A percentile compares a stretch with the other conserved stretches of the same genome.
Conservation (phyloP, 2,329 filamentous ascomycete species). For the Colletotrichum scovillei region DNA sequence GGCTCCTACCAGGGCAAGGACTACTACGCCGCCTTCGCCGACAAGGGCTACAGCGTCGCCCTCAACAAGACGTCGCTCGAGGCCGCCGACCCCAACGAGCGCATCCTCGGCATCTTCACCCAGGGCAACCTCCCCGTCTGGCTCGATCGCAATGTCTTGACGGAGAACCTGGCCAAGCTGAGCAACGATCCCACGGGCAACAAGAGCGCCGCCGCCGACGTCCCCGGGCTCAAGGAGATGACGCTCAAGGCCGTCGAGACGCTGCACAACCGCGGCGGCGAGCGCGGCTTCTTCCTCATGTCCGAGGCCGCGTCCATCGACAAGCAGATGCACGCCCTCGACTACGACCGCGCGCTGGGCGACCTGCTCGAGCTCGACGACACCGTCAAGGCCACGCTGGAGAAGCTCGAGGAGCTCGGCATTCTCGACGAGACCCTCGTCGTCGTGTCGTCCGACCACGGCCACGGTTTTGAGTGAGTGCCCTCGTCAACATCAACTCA, state of each 20-base stretch:
- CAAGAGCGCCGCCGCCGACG: conserved; percentile 73
- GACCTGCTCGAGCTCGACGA: conserved; percentile 89
- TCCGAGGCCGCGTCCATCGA: conserved; percentile 87
- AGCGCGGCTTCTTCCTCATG: conserved; percentile 89
- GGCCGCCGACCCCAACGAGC: conserved; percentile 65
- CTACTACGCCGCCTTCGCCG: conserved; percentile 82
- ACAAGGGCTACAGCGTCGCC: conserved; percentile 78
- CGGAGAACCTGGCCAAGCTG: conserved; percentile 72
- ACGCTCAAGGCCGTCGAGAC: conserved; percentile 87
- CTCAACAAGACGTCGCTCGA: conserved; percentile 80
- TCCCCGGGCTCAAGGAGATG: conserved; percentile 90
- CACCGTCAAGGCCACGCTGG: conserved; percentile 80
- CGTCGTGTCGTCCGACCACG: conserved; percentile 87
- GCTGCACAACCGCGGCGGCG: conserved; percentile 72
- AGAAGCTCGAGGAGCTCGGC: conserved; percentile 73
- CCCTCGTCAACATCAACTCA: background rate
- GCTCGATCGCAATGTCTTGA: conserved; percentile 88
- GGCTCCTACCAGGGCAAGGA: conserved; percentile 76
- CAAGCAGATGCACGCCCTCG: conserved; percentile 89
- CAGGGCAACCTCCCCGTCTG: conserved; percentile 82
- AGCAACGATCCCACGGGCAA: conserved; percentile 77
- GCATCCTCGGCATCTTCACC: conserved; percentile 82
- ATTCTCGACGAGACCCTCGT: conserved; percentile 81
- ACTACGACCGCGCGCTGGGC: conserved; percentile 87
- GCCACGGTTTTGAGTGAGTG: conserved; percentile 81